Evolutionary conservation across 257 asterid species (phyloP).

Genomic region (Craterostigma plantagineum): DNA sequence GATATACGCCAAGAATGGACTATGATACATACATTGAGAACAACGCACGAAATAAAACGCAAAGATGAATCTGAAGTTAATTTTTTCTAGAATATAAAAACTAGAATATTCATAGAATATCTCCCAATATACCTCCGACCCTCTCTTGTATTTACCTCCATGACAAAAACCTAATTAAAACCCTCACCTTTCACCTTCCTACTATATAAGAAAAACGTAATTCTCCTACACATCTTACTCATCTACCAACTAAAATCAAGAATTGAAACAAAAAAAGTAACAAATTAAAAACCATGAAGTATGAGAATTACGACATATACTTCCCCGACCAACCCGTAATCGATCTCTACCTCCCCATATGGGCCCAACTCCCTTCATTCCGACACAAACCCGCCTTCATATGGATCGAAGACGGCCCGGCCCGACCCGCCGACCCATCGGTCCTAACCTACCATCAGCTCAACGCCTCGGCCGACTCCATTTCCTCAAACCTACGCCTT

Average conservation of each 20-base stretch:
- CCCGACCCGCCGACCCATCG: conserved; percentile 1
- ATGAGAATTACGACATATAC: conserved; percentile 47
- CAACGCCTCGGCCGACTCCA: conserved; percentile 26
- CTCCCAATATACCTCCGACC: conserved; percentile 1
- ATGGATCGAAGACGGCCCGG: conserved; percentile 34
- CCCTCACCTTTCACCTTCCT: conserved; percentile 5
- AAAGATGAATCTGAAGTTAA: too few relatives aligned
- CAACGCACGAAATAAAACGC: too few relatives aligned
- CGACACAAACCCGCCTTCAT: conserved; percentile 49
- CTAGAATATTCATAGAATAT: conserved; percentile 29
- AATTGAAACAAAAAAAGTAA: too few relatives aligned
- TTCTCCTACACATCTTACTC: neutral
- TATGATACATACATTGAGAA: too few relatives aligned
- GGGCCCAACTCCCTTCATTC: conserved; percentile 41
- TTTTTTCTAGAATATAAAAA: neutral
- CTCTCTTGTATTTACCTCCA: too few relatives aligned
- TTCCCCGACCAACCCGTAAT: conserved; percentile 63
- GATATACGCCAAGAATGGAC: too few relatives aligned
- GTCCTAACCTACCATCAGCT: conserved; percentile 34
- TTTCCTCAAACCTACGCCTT: conserved; percentile 22
- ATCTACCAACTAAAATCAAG: neutral
- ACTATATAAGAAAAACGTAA: neutral
- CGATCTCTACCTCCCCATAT: conserved; percentile 56
- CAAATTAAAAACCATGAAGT: conserved; percentile 7
- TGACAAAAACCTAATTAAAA: neutral